Evolutionary conservation across 2,329 filamentous ascomycete species (phyloP).

Genomic region (Paraconiothyrium brasiliense): DNA sequence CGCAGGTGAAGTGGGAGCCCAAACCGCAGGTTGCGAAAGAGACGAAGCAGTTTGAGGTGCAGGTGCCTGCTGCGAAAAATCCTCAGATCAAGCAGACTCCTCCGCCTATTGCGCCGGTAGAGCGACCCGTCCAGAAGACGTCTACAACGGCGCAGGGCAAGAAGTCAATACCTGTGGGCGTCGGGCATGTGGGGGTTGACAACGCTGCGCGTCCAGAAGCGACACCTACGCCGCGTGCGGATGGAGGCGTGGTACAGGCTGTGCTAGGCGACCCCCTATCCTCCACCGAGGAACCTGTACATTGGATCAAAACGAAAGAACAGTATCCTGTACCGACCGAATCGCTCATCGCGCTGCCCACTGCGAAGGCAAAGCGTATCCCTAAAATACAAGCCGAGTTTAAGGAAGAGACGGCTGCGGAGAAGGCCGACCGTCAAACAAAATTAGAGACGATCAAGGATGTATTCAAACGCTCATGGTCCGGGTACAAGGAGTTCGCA

Average conservation of each 20-base stretch:
- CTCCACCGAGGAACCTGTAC: constrained; percentile 52
- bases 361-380: constrained; percentile 72
- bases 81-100: constrained; percentile 36
- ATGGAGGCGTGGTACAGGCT: constrained; percentile 47
- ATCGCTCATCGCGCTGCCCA: constrained; percentile 79
- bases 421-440: constrained; percentile 66
- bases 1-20: constrained; percentile 31
- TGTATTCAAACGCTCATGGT: constrained; percentile 82
- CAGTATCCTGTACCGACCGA: constrained; percentile 78
- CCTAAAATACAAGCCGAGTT: constrained; percentile 82
- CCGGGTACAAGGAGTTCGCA: constrained; percentile 79
- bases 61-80: constrained; percentile 43
- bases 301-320: constrained; percentile 80
- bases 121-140: constrained; percentile 27
- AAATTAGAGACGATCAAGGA: constrained; percentile 74
- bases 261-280: constrained; percentile 19
- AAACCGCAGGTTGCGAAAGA: constrained; percentile 42
- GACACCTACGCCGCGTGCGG: constrained; percentile 22
- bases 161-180: constrained; percentile 22
- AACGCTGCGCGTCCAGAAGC: constrained; percentile 18
- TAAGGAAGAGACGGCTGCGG: constrained; percentile 64
- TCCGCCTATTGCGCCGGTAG: constrained; percentile 38
- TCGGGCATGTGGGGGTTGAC: constrained; percentile 18
- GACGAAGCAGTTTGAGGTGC: constrained; percentile 42
- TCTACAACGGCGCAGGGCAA: constrained; percentile 21